Evolutionary conservation across 2,329 filamentous ascomycete genomes (phyloP).

Genomic region (Trichoderma sp.): DNA sequence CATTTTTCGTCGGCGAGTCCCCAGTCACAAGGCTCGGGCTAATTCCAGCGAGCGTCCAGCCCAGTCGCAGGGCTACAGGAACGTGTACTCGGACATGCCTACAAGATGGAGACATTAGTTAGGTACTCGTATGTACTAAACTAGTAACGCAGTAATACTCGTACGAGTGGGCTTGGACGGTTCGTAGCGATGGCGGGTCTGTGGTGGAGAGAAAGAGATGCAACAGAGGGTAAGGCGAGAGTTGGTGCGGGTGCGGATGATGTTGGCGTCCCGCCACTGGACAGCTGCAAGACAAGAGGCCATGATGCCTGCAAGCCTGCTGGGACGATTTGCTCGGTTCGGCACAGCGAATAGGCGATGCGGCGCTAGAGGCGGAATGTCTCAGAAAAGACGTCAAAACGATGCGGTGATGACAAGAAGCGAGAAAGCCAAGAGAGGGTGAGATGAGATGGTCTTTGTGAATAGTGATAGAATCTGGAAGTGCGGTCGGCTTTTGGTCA

Average conservation of each 20-base stretch:
- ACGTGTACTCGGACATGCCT: background rate
- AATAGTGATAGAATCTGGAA: background rate
- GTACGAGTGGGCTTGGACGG: background rate
- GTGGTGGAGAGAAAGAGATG: background rate
- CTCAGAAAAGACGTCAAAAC: background rate
- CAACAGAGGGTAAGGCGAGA: background rate
- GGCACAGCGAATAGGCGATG: background rate
- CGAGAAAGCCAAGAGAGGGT: background rate
- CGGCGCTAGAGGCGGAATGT: background rate
- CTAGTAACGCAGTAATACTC: background rate
- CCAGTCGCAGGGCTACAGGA: background rate
- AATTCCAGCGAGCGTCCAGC: background rate
- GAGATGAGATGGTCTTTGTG: background rate
- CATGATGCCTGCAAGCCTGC: background rate
- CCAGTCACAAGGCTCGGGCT: background rate
- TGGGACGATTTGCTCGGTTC: background rate
- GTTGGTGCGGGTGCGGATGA: background rate
- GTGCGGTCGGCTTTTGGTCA: background rate
- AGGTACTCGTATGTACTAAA: background rate
- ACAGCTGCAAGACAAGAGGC: background rate
- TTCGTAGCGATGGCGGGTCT: slow-evolving; percentile 8
- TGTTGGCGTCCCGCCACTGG: background rate
- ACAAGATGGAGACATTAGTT: background rate
- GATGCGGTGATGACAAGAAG: background rate
- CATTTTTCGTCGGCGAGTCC: background rate